Evolutionary conservation across 495 filamentous ascomycete genomes (phyloP).

Genomic region (Penicillium simplicissimum): DNA sequence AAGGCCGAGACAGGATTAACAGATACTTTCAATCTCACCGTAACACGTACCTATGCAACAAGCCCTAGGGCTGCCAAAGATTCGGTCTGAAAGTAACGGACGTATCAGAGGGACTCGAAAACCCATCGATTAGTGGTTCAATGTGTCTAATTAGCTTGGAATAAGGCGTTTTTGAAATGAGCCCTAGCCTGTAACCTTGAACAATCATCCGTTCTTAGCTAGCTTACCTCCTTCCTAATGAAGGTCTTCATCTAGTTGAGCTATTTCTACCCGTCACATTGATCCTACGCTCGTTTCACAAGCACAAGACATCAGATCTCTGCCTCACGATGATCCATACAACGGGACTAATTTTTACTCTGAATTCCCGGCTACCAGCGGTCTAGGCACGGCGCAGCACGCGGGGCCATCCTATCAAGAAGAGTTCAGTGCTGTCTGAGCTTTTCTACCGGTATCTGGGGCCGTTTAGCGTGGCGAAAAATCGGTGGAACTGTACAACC

Average conservation of each 20-base stretch:
- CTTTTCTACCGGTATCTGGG: neutral
- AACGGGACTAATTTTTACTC: neutral
- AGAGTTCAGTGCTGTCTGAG: neutral
- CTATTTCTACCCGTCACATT: neutral
- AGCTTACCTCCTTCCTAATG: neutral
- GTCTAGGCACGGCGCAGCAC: conserved; percentile 11
- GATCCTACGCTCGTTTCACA: conserved; percentile 15
- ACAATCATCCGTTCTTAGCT: conserved; percentile 9
- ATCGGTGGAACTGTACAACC: conserved; percentile 4
- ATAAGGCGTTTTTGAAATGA: neutral
- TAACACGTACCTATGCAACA: conserved; percentile 31
- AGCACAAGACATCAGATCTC: conserved; percentile 9
- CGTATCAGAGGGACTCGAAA: neutral
- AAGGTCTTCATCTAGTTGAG: neutral
- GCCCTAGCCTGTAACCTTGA: neutral
- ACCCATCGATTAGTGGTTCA: neutral
- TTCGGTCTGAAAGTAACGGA: conserved; percentile 16
- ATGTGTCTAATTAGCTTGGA: neutral
- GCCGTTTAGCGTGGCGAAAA: conserved; percentile 10
- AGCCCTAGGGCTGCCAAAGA: conserved; percentile 10
- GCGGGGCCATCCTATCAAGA: neutral
- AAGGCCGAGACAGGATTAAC: neutral
- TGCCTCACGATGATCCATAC: conserved; percentile 8
- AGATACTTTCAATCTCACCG: conserved; percentile 25
- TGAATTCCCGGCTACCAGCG: conserved; percentile 17